Evolutionary conservation across 2,329 filamentous ascomycete species (phyloP).

Genomic region (Colletotrichum brevisporum): DNA sequence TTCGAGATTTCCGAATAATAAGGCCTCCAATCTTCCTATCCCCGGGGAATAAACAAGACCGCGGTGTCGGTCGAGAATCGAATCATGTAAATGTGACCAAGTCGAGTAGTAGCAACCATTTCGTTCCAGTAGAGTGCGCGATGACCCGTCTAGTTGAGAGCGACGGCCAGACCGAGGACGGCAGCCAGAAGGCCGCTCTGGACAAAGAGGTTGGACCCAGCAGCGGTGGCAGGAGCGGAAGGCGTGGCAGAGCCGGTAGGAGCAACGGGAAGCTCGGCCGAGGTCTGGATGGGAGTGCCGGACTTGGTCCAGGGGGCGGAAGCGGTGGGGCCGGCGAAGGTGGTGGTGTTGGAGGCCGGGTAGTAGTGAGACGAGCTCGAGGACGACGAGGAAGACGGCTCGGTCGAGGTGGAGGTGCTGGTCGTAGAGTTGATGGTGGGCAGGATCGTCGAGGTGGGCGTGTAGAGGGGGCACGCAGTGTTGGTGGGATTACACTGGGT

Average conservation of each 20-base stretch:
- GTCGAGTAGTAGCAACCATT: not conserved
- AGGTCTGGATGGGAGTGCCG: slow-evolving; percentile 41
- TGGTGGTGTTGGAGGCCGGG: slow-evolving; percentile 53
- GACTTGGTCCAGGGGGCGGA: slow-evolving; percentile 45
- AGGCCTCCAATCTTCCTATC: slow-evolving; percentile 46
- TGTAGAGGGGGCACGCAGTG: slow-evolving; percentile 59
- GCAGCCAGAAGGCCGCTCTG: slow-evolving; percentile 57
- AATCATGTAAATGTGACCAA: slow-evolving; percentile 38
- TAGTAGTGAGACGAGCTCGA: slow-evolving; percentile 45
- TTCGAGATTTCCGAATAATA: slow-evolving; percentile 24
- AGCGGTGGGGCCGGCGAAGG: slow-evolving; percentile 44
- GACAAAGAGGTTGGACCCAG: slow-evolving; percentile 52
- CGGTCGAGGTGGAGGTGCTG: slow-evolving; percentile 40
- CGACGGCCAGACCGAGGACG: slow-evolving; percentile 55
- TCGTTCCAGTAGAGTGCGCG: slow-evolving; percentile 47
- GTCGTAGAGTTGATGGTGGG: slow-evolving; percentile 41
- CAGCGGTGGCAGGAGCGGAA: slow-evolving; percentile 50
- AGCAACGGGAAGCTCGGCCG: slow-evolving; percentile 32
- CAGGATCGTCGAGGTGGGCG: slow-evolving; percentile 47
- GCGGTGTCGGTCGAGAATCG: slow-evolving; percentile 38
- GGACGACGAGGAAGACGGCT: slow-evolving; percentile 20
- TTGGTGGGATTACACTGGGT: slow-evolving; percentile 62
- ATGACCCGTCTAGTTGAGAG: slow-evolving; percentile 47
- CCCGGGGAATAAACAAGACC: slow-evolving; percentile 44
- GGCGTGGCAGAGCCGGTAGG: slow-evolving; percentile 21